Evolutionary conservation across 345 rosid species (phyloP).

Genomic region (Gynandropsis gynandra): DNA sequence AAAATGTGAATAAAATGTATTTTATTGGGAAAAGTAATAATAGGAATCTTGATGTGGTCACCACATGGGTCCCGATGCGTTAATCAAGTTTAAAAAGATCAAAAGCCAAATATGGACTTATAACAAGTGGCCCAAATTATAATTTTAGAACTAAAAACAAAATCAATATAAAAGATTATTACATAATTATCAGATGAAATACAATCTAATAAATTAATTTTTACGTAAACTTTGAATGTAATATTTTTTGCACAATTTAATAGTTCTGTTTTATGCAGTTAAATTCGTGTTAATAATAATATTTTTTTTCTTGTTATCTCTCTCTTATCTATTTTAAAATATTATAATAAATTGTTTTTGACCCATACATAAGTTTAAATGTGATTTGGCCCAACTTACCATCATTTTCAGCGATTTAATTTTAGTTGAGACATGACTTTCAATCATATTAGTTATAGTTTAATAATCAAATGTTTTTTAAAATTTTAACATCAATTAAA

Average conservation of each 20-base stretch:
- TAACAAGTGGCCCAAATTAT: slow-evolving; percentile 14
- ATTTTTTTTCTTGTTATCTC: too few relatives aligned
- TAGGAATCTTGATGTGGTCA: slow-evolving; percentile 32
- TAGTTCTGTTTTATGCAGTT: too few relatives aligned
- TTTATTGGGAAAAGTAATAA: too few relatives aligned
- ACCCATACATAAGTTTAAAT: slow-evolving; percentile 13
- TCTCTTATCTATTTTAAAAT: slow-evolving; percentile 13
- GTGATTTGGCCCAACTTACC: slow-evolving; percentile 19
- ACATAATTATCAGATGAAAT: too few relatives aligned
- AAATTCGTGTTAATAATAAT: too few relatives aligned
- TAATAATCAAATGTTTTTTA: slow-evolving; percentile 10
- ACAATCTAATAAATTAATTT: too few relatives aligned
- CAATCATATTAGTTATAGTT: slow-evolving; percentile 18
- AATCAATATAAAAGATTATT: not conserved
- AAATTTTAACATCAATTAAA: too few relatives aligned
- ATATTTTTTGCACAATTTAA: too few relatives aligned
- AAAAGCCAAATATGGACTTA: slow-evolving; percentile 21
- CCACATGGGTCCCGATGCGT: slow-evolving; percentile 28
- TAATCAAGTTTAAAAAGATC: slow-evolving; percentile 13
- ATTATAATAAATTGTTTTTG: slow-evolving; percentile 6
- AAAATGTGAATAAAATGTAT: too few relatives aligned
- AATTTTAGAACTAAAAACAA: not conserved
- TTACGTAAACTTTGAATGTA: too few relatives aligned
- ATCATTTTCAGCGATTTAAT: slow-evolving; percentile 17
- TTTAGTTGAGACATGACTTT: slow-evolving; percentile 26